Evolutionary conservation across 2,329 filamentous ascomycete genomes (phyloP), one percentile per base, ranked within the genome.

Genomic region (Penicillium aurantiogriseum): DNA sequence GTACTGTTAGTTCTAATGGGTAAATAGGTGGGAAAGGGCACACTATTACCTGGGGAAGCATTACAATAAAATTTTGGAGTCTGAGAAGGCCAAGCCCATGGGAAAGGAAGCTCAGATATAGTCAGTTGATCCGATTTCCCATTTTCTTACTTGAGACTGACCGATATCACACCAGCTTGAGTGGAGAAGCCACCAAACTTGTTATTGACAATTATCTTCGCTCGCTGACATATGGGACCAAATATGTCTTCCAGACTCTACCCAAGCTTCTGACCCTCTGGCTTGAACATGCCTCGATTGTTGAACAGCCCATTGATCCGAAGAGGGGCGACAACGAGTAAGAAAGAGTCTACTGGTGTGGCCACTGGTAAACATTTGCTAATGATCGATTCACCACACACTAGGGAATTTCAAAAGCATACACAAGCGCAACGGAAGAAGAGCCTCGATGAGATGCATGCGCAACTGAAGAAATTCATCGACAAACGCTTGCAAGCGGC

Each of bases 41-140:
- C 93, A 97, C 71, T 99, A 97, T 73, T 96, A 97, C 72, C 83
- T 99, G 10, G 94, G 94, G 5, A 91, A 93, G 46, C 92, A 97
- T 75, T 99, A 99, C 81, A 95, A 96, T 73, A 99, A 97, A 74
- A 84, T 97, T 4, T 80, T 97, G 3, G 93, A 97, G 67, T 90
- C 91, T 0, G 92, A 97, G 72, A 92, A 91, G 73, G 80, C 83
- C 2, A 84, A 96, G 51, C 87, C 88, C 38, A 80, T 85, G 19
- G 85, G 88, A 29, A 92, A 92, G 62, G 92, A 96, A 73, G 87
- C 84, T 42, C 88, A 92, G 53, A 81, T 84, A 58, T 92, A 87
- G 76, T 79, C 65, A 54, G 76, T 63, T 44, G 21, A n/a, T 17
- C 21, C 25, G 3, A 15, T 8, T 31, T 42, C 40, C 11, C n/a